These are phyloP conservation scores for Pyrenochaeta sp. DNA, from an alignment of 2,329 filamentous ascomycete species.

Conservation along the genomic window DNA sequence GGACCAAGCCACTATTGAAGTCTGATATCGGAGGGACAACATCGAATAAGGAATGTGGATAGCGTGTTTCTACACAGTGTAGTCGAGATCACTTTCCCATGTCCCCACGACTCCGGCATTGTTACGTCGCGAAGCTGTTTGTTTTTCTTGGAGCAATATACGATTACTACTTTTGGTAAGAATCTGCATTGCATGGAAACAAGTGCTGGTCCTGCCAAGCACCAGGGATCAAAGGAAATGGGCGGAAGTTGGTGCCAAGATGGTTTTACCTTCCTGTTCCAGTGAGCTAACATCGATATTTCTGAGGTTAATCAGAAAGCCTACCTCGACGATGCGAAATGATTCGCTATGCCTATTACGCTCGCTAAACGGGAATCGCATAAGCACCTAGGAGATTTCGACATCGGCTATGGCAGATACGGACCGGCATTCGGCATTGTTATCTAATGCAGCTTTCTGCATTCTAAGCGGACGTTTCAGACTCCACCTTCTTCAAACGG, in stretches of 20 bases:
- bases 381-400: conserved; percentile 1
- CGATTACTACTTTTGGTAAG: neutral
- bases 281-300: conserved; percentile 11
- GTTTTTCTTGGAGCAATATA: conserved; percentile 9
- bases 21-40: conserved; percentile 14
- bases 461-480: neutral
- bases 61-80: neutral
- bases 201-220: conserved; percentile 16
- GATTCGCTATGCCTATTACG: neutral
- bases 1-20: conserved; percentile 4
- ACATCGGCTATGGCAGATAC: neutral
- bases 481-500: conserved; percentile 2
- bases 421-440: conserved; percentile 5
- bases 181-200: conserved; percentile 15
- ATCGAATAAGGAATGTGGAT: conserved; percentile 20
- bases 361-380: neutral
- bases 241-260: conserved; percentile 17
- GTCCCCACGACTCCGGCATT: conserved; percentile 1
- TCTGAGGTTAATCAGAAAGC: neutral
- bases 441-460: conserved; percentile 11
- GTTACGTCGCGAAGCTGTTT: neutral
- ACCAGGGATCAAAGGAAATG: neutral
- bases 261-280: conserved; percentile 14
- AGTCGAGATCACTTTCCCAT: neutral
- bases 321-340: neutral